Percentiles rank a stretch among this genome's conserved stretches.
Evolutionary conservation across 2,329 filamentous ascomycete genomes (phyloP).

Genomic region (Fusarium sp.): DNA sequence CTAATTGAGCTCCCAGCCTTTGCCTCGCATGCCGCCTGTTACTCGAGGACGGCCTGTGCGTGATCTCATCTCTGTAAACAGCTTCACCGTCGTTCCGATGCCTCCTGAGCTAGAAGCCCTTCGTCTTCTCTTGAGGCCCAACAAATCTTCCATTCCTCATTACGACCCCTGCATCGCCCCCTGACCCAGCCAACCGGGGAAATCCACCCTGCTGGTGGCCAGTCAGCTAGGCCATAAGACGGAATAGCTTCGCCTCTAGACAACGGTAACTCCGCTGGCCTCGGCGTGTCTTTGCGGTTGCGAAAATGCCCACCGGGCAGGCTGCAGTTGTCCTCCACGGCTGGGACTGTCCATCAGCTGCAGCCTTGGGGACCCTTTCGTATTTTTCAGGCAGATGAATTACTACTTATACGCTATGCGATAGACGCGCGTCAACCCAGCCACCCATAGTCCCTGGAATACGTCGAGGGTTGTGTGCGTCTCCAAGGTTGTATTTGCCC

Average conservation of each 20-base stretch:
- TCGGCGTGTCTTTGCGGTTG: slow-evolving; percentile 25
- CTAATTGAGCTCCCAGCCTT: not conserved
- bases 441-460: slow-evolving; percentile 10
- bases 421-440: slow-evolving; percentile 32
- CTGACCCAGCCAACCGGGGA: slow-evolving; percentile 29
- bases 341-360: slow-evolving; percentile 11
- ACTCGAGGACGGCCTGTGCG: slow-evolving; percentile 4
- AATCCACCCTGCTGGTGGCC: slow-evolving; percentile 36
- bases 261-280: slow-evolving; percentile 32
- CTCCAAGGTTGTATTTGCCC: not conserved
- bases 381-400: slow-evolving; percentile 19
- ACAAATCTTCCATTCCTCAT: slow-evolving; percentile 34
- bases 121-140: slow-evolving; percentile 23
- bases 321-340: slow-evolving; percentile 25
- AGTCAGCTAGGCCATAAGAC: slow-evolving; percentile 30
- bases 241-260: slow-evolving; percentile 32
- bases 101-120: slow-evolving; percentile 14
- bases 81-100: slow-evolving; percentile 20
- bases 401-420: slow-evolving; percentile 20
- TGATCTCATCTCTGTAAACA: not conserved
- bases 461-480: not conserved
- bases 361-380: slow-evolving; percentile 27
- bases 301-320: slow-evolving; percentile 35
- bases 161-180: slow-evolving; percentile 30
- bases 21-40: not conserved